A percentile compares a stretch with the other conserved stretches of the same genome.
Evolutionary conservation across 768 basidiomycete species (phyloP).

Genomic region (Russula vinacea): DNA sequence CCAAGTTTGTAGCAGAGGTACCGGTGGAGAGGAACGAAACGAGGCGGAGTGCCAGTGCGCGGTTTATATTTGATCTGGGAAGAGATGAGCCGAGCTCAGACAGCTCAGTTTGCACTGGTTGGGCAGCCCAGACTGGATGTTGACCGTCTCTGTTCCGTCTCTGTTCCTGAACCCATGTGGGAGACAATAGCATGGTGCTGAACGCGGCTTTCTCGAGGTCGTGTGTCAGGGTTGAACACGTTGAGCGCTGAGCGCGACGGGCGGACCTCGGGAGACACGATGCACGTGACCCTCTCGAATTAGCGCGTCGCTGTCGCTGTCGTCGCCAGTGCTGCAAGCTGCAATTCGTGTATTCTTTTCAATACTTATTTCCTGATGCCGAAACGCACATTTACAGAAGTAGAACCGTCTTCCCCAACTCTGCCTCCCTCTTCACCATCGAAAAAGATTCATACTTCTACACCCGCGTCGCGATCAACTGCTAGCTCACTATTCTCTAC

Average conservation of each 20-base stretch:
- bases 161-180: background rate
- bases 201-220: background rate
- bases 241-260: background rate
- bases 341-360: background rate
- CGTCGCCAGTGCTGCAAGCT: background rate
- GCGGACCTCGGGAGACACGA: background rate
- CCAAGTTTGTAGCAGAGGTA: constrained; percentile 11
- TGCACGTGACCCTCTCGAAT: constrained; percentile 12
- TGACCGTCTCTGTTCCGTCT: background rate
- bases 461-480: constrained; percentile 16
- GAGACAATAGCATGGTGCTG: background rate
- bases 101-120: background rate
- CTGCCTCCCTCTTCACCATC: constrained; percentile 8
- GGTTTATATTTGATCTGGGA: constrained; percentile 2
- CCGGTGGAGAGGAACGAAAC: constrained; percentile 12
- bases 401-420: constrained; percentile 10
- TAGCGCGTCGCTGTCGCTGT: background rate
- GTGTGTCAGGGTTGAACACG: no score
- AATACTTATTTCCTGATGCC: constrained; percentile 2
- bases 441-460: constrained; percentile 22
- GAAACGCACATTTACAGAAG: constrained; percentile 16
- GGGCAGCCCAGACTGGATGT: constrained; percentile 2
- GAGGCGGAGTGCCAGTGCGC: background rate
- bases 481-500: constrained; percentile 33
- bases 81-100: background rate